phyloP scores from a whole-genome alignment of 495 filamentous ascomycete species.

The Glonium stellatum region DNA sequence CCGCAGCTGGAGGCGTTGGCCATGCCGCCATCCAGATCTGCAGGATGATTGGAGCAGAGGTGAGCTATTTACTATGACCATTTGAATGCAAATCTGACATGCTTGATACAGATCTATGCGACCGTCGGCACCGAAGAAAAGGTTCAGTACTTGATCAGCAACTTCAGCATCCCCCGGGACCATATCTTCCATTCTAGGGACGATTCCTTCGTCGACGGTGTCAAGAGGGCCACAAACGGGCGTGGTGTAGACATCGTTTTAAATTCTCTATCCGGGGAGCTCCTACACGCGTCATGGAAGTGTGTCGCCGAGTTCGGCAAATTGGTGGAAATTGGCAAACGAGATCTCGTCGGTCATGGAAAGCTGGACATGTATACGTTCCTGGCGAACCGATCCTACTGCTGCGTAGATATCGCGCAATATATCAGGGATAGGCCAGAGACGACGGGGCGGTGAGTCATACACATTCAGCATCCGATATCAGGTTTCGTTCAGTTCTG shows the following conservation, averaged over 20 bases:
- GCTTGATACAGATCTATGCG: too few relatives aligned
- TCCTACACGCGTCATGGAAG: constrained; percentile 14
- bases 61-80: too few relatives aligned
- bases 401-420: too few relatives aligned
- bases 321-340: constrained; percentile 15
- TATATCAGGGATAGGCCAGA: too few relatives aligned
- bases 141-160: not conserved
- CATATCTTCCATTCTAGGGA: constrained; percentile 2
- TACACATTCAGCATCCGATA: too few relatives aligned
- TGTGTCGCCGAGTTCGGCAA: constrained; percentile 8
- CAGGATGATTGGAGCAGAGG: not conserved
- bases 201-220: not conserved
- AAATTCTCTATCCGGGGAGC: constrained; percentile 1
- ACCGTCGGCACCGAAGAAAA: not conserved
- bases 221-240: constrained; percentile 4
- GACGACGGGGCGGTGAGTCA: too few relatives aligned
- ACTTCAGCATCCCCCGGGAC: not conserved
- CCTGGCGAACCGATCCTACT: not conserved
- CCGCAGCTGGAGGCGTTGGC: not conserved
- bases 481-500: too few relatives aligned
- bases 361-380: constrained; percentile 11
- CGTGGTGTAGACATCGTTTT: constrained; percentile 2
- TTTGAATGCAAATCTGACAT: too few relatives aligned
- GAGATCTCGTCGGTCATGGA: constrained; percentile 1
- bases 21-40: not conserved